Evolutionary conservation across 2,329 filamentous ascomycete genomes (phyloP).

Genomic region (Sclerotiophoma versabilis): DNA sequence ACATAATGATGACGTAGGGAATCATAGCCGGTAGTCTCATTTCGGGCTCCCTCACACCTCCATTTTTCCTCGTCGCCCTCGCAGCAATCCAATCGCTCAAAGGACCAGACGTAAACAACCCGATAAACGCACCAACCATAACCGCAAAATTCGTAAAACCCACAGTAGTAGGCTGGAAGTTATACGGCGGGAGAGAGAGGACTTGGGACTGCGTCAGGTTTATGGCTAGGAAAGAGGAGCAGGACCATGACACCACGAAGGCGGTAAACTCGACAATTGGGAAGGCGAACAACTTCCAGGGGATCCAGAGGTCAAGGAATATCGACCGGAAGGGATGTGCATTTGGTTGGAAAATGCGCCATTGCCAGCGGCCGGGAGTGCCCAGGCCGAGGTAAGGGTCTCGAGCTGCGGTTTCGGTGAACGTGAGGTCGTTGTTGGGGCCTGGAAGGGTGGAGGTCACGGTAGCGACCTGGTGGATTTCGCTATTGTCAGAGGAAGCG

Average conservation of each 20-base stretch:
- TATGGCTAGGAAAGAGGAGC: constrained; percentile 64
- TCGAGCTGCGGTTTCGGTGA: constrained; percentile 51
- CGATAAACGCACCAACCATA: constrained; percentile 61
- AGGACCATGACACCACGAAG: constrained; percentile 68
- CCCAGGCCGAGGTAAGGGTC: constrained; percentile 66
- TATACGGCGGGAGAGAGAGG: constrained; percentile 64
- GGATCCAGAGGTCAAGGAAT: constrained; percentile 64
- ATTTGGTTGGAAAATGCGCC: constrained; percentile 60
- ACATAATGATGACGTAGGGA: constrained; percentile 64
- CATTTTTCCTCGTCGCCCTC: constrained; percentile 60
- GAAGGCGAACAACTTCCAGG: constrained; percentile 68
- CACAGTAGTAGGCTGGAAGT: constrained; percentile 58
- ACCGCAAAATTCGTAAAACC: constrained; percentile 66
- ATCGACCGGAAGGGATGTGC: constrained; percentile 57
- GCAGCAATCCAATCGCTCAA: constrained; percentile 65
- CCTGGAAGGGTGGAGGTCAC: constrained; percentile 21
- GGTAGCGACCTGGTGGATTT: constrained; percentile 36
- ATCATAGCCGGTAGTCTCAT: constrained; percentile 65
- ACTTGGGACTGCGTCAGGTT: constrained; percentile 66
- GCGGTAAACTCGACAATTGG: constrained; percentile 69
- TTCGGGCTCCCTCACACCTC: constrained; percentile 64
- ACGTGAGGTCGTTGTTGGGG: constrained; percentile 25
- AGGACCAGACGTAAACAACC: constrained; percentile 62
- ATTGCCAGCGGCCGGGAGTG: constrained; percentile 63
- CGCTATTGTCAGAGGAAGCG: constrained; percentile 19